Percentiles rank a stretch among this genome's conserved stretches.
phyloP scores from a whole-genome alignment of 805 yeast genomes.

The Saccharomycopsis guyanensis region DNA sequence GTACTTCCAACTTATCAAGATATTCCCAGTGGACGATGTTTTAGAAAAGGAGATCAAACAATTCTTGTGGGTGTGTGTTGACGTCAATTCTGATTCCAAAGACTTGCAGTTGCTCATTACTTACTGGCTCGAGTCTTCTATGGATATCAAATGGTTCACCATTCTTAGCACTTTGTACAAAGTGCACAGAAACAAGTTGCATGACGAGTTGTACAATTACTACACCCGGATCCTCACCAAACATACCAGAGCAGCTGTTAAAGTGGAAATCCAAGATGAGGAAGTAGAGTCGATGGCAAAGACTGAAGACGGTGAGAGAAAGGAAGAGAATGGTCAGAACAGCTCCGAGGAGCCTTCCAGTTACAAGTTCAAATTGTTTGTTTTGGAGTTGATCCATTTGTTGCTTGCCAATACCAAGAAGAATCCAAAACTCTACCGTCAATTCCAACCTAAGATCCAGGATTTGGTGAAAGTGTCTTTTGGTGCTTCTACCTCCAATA shows the following conservation, averaged over 20 bases:
- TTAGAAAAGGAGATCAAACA: conserved; percentile 41
- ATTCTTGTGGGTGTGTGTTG: conserved; percentile 54
- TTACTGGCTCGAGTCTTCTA: conserved; percentile 54
- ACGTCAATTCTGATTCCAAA: conserved; percentile 35
- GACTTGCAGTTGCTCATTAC: conserved; percentile 39
- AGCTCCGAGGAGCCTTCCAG: conserved; percentile 42
- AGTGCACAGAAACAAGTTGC: conserved; percentile 36
- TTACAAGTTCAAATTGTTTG: conserved; percentile 46
- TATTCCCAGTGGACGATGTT: conserved; percentile 38
- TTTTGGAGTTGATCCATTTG: conserved; percentile 39
- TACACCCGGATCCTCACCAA: conserved; percentile 36
- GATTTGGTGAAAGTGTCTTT: conserved; percentile 75
- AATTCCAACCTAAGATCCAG: conserved; percentile 39
- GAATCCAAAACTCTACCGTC: conserved; percentile 33
- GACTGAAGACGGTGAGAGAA: conserved; percentile 22
- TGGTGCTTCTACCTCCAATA: conserved; percentile 69
- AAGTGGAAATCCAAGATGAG: conserved; percentile 36
- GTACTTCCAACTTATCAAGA: conserved; percentile 50
- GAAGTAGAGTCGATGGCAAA: conserved; percentile 40
- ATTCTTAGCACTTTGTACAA: conserved; percentile 44
- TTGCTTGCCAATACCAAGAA: conserved; percentile 34
- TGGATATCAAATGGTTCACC: conserved; percentile 48
- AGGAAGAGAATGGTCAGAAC: conserved; percentile 15
- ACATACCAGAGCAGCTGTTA: conserved; percentile 27
- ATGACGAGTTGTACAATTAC: conserved; percentile 34